Percentiles rank a stretch among this genome's conserved stretches.
Evolutionary conservation across 1,284 basidiomycete genomes (phyloP).

Genomic region (Fomitopsis betulina): DNA sequence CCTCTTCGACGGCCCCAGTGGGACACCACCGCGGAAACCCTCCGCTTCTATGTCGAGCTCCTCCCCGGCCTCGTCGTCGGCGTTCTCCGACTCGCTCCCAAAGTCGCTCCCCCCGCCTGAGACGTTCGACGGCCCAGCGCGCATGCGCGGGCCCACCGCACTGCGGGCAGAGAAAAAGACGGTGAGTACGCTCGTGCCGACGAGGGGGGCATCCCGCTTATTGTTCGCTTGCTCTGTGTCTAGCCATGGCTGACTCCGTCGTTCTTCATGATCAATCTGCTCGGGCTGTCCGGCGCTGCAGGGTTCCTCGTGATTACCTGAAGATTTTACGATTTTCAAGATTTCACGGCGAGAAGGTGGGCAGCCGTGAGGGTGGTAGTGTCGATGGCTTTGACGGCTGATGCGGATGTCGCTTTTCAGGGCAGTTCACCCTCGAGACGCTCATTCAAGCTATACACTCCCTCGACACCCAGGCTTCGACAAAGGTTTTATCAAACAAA

Average conservation of each 20-base stretch:
- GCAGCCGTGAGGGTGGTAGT: background rate
- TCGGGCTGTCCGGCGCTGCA: constrained; percentile 2
- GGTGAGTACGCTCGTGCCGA: background rate
- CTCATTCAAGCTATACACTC: no score
- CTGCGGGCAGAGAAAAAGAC: background rate
- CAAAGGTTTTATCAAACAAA: no score
- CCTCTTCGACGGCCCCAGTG: constrained; percentile 25
- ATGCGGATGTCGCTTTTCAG: background rate
- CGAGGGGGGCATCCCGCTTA: background rate
- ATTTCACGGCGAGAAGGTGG: no score
- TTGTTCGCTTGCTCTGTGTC: background rate
- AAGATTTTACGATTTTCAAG: background rate
- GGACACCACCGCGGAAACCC: background rate
- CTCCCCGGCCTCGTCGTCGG: background rate
- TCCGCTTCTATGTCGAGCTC: background rate
- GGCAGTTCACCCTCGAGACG: no score
- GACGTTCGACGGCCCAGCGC: constrained; percentile 25
- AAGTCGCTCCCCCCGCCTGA: constrained; percentile 16
- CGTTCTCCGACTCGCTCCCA: background rate
- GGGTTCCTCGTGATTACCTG: background rate
- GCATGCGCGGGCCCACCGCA: constrained; percentile 14
- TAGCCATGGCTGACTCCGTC: background rate
- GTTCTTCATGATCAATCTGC: background rate
- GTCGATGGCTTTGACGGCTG: background rate
- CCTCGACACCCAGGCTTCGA: no score